Percentiles rank a stretch among this genome's conserved stretches.
These are phyloP conservation scores for Harringtonia lauricola DNA, from an alignment of 2,329 filamentous ascomycete species.

Conservation along the genomic window DNA sequence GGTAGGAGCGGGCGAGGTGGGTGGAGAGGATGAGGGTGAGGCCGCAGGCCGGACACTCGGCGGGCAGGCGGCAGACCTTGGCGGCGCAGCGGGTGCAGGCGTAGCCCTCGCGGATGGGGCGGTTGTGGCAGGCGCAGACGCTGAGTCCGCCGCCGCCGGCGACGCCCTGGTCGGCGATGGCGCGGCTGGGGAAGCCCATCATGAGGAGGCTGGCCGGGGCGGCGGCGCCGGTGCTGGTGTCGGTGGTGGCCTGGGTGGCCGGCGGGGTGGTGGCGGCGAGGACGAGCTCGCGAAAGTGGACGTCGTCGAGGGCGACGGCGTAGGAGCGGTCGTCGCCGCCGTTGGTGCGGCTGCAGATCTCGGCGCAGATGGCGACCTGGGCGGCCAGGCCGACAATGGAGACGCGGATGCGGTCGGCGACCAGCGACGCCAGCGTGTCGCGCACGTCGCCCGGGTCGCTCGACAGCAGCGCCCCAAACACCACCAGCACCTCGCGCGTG, in stretches of 20 bases:
- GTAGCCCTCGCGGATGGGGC: slow-evolving; percentile 74
- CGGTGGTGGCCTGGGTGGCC: slow-evolving; percentile 53
- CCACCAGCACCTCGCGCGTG: slow-evolving; percentile 81
- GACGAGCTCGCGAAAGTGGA: slow-evolving; percentile 81
- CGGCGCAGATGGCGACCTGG: slow-evolving; percentile 82
- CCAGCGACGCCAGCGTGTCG: slow-evolving; percentile 69
- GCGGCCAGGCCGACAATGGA: slow-evolving; percentile 84
- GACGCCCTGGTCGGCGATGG: slow-evolving; percentile 54
- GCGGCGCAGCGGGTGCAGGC: slow-evolving; percentile 77
- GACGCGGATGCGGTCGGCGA: slow-evolving; percentile 75
- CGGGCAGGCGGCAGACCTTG: slow-evolving; percentile 82
- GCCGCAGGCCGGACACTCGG: slow-evolving; percentile 83
- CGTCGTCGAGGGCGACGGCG: slow-evolving; percentile 74
- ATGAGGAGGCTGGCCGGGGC: slow-evolving; percentile 59
- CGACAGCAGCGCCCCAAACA: slow-evolving; percentile 83
- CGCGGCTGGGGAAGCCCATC: slow-evolving; percentile 95
- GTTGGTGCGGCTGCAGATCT: slow-evolving; percentile 83
- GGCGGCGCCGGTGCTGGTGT: slow-evolving; percentile 16
- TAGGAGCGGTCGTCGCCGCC: slow-evolving; percentile 51
- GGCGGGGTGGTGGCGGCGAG: slow-evolving; percentile 84
- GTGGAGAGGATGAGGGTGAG: slow-evolving; percentile 91
- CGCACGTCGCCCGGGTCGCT: slow-evolving; percentile 94
- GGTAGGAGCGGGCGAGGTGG: slow-evolving; percentile 83
- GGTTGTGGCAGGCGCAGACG: slow-evolving; percentile 85
- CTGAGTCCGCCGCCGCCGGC: slow-evolving; percentile 52